phyloP scores from a whole-genome alignment of 371 early-diverging fungal genomes.

The Rhizopus sp. region DNA sequence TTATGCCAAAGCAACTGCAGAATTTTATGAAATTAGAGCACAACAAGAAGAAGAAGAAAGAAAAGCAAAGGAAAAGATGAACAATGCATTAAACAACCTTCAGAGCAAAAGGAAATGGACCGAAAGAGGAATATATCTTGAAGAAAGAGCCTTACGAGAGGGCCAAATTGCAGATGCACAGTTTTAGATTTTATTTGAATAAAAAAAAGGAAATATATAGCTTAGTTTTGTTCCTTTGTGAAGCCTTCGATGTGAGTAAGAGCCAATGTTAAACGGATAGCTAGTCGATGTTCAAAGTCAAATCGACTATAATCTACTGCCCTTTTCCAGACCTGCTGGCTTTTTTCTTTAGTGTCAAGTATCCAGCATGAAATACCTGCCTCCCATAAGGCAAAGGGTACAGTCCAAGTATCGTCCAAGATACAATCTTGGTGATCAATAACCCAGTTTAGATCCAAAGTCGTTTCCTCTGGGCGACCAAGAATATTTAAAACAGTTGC shows the following conservation, averaged over 20 bases:
- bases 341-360: conserved; percentile 26
- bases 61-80: conserved; percentile 60
- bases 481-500: conserved; percentile 38
- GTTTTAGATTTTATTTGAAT: conserved; percentile 16
- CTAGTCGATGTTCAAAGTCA: conserved; percentile 47
- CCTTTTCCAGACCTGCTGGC: conserved; percentile 44
- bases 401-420: conserved; percentile 53
- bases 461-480: conserved; percentile 23
- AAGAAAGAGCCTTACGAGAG: conserved; percentile 39
- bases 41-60: conserved; percentile 73
- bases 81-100: conserved; percentile 23
- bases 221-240: background rate
- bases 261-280: conserved; percentile 43
- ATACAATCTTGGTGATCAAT: conserved; percentile 52
- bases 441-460: conserved; percentile 56
- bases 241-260: conserved; percentile 30
- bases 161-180: conserved; percentile 23
- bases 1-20: conserved; percentile 68
- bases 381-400: conserved; percentile 64
- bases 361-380: conserved; percentile 44
- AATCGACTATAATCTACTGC: conserved; percentile 40
- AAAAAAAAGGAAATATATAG: conserved; percentile 5
- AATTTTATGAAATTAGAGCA: conserved; percentile 74
- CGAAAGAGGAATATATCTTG: conserved; percentile 34
- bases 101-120: conserved; percentile 32